Evolutionary conservation across 2,329 filamentous ascomycete species (phyloP).

Genomic region (Hymenoscyphus albidus): DNA sequence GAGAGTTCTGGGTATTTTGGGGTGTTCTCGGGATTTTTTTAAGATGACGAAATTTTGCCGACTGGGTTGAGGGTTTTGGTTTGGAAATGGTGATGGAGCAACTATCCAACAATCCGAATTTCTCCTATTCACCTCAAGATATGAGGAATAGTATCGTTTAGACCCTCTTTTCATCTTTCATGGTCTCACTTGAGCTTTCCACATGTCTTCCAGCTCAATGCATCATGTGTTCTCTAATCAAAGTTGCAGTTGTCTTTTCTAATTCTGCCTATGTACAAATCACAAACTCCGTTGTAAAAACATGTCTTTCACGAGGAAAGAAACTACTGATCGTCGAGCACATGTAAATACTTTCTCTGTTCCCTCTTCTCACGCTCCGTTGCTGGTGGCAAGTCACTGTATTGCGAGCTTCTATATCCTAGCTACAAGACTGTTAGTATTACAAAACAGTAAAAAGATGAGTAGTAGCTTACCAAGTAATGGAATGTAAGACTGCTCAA

Average conservation of each 20-base stretch:
- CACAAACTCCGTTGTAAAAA: constrained; percentile 19
- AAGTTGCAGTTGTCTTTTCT: constrained; percentile 3
- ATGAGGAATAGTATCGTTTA: neutral
- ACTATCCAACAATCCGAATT: neutral
- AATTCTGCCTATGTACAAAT: constrained; percentile 38
- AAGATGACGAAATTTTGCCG: constrained; percentile 10
- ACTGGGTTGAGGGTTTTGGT: neutral
- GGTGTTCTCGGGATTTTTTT: constrained; percentile 3
- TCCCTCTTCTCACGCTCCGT: constrained; percentile 93
- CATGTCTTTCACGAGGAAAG: constrained; percentile 5
- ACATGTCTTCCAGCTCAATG: neutral
- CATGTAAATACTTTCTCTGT: constrained; percentile 95
- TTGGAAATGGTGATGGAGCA: neutral
- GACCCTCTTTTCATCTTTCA: neutral
- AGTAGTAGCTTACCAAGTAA: constrained; percentile 68
- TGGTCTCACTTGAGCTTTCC: neutral
- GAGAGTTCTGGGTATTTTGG: neutral
- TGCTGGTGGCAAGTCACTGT: constrained; percentile 89
- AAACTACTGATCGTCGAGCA: constrained; percentile 76
- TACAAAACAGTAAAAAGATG: neutral
- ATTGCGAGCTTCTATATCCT: constrained; percentile 82
- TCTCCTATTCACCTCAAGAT: neutral
- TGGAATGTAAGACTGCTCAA: constrained; percentile 85
- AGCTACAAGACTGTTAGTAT: constrained; percentile 55
- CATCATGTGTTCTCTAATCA: neutral